These are phyloP conservation scores for Curvularia lunata DNA, from an alignment of 2,329 filamentous ascomycete species.

Conservation along the genomic window DNA sequence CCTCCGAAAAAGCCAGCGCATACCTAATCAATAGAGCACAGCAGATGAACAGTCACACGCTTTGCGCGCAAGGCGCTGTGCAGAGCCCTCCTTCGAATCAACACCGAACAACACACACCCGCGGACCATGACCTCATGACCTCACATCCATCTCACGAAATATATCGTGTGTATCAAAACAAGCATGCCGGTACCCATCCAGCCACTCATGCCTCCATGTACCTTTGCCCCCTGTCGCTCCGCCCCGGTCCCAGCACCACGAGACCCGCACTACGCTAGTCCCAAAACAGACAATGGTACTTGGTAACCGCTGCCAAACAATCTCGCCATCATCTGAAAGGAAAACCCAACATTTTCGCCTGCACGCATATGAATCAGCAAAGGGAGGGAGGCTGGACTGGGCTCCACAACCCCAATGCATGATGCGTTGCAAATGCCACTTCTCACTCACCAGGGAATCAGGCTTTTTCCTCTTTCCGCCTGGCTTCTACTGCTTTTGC, in stretches of 20 bases:
- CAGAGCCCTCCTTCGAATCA: background rate
- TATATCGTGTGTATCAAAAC: background rate
- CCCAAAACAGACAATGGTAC: constrained; percentile 17
- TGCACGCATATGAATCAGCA: background rate
- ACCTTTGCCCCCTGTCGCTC: background rate
- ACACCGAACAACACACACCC: background rate
- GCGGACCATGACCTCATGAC: background rate
- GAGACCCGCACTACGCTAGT: constrained; percentile 1
- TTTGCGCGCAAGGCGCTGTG: background rate
- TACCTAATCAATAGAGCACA: background rate
- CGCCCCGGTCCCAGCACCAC: background rate
- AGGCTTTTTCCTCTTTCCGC: background rate
- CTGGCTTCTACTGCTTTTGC: background rate
- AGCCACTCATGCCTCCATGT: background rate
- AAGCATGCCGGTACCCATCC: background rate
- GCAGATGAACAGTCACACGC: background rate
- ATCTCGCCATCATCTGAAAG: background rate
- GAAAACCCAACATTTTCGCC: background rate
- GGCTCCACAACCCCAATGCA: background rate
- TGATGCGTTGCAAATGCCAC: background rate
- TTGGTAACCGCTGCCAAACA: background rate
- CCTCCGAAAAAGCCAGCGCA: background rate
- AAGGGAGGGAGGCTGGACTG: background rate
- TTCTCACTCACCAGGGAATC: background rate
- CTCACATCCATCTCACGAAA: background rate